phyloP scores from a whole-genome alignment of 1,284 basidiomycete genomes.

The Coniferiporia weirii region DNA sequence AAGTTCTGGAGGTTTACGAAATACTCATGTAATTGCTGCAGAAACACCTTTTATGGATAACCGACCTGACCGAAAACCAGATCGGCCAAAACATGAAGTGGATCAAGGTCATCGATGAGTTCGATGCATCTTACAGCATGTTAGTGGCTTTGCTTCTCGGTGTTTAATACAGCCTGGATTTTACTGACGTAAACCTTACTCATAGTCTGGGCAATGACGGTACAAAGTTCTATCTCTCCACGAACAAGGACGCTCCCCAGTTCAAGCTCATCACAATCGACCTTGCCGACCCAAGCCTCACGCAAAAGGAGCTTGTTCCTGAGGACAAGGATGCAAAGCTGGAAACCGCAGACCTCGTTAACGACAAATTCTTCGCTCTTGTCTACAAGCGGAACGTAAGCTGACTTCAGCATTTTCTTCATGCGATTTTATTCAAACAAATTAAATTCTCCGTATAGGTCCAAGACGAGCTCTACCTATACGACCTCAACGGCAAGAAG shows the following conservation, averaged over 20 bases:
- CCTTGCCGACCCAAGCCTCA: slow-evolving; percentile 44
- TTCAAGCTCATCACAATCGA: slow-evolving; percentile 68
- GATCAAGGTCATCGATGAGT: slow-evolving; percentile 64
- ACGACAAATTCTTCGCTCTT: slow-evolving; percentile 55
- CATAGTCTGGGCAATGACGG: slow-evolving; percentile 63
- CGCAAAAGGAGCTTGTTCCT: slow-evolving; percentile 61
- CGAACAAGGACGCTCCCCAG: slow-evolving; percentile 62
- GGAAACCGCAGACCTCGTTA: slow-evolving; percentile 46
- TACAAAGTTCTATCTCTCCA: slow-evolving; percentile 59
- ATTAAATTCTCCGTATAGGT: slow-evolving; percentile 39
- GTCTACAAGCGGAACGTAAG: slow-evolving; percentile 73
- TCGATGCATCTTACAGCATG: slow-evolving; percentile 58
- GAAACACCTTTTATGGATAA: slow-evolving; percentile 74
- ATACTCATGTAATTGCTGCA: slow-evolving; percentile 25
- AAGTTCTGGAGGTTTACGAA: neutral
- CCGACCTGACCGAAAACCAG: slow-evolving; percentile 52
- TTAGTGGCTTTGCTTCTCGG: slow-evolving; percentile 31
- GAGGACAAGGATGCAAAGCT: slow-evolving; percentile 66
- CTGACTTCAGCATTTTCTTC: slow-evolving; percentile 7
- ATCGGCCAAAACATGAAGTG: slow-evolving; percentile 64
- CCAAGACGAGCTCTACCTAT: slow-evolving; percentile 79
- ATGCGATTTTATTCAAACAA: neutral
- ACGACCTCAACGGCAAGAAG: slow-evolving; percentile 54
- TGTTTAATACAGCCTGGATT: neutral
- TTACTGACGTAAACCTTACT: neutral